Evolutionary conservation across 1,284 basidiomycete species (phyloP), one percentile per base, ranked within the genome.

Genomic region (Takashimella tepidaria): DNA sequence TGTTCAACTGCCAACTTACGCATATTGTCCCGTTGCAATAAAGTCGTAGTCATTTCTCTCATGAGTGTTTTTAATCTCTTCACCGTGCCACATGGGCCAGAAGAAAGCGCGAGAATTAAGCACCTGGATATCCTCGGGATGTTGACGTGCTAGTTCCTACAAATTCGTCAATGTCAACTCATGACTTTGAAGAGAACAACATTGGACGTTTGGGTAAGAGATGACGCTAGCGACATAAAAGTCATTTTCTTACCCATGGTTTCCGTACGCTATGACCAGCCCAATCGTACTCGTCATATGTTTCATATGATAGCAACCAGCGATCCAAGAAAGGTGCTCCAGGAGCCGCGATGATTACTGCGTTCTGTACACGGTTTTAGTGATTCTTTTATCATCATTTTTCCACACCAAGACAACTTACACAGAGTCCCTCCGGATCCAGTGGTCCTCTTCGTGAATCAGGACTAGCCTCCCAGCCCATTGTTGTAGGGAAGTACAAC

Each of bases 41-140:
- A 74, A 77, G 58, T 74, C 69, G 53, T 72, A 68, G 20, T 64
- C 64, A 45, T 67, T 58, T 42, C 47, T 47, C 53, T 73, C 68
- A 55, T 76, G 71, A 4, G 67, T 65, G 20, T 68, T 62, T 41
- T 70, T 42, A 19, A 76, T 62, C 54, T 73, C 73, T 21, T 71
- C 56, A 1, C 70, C 71, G 25, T 65, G 61, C 77, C 77, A 79
- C 56, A 78, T 68, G 0, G 79, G 79, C 72, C 75, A 79, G 62
- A 79, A 80, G 62, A 80, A 77, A 0, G 78, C 78, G 31, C 69
- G 61, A 24, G 74, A 67, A 48, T 70, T 70, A 6, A 80, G 60
- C 5, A 79, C 78, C 44, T 78, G 77, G 19, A 79, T 54, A 47
- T 79, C 77, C 5, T 61, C 51, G 1, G 78, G 77, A 61, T 76